Evolutionary conservation across 108 stramenopile genomes (phyloP).

Genomic region (Nitzschia sp.): DNA sequence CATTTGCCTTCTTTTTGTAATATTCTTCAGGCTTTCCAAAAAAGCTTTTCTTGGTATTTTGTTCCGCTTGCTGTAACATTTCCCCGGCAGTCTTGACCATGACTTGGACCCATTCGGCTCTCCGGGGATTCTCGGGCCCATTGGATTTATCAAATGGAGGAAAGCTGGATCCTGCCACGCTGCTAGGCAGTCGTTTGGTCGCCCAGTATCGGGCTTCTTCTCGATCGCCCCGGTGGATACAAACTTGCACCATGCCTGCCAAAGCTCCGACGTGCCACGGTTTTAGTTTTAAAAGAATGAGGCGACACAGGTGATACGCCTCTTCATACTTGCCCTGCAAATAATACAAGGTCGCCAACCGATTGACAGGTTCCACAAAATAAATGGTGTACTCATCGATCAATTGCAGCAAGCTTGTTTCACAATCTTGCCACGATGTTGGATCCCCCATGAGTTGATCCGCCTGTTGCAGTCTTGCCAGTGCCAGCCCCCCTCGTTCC

Average conservation of each 20-base stretch:
- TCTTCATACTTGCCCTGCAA: constrained; percentile 58
- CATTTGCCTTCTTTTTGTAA: constrained; percentile 17
- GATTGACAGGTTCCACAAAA: constrained; percentile 74
- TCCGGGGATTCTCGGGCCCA: constrained; percentile 29
- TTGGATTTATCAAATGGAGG: constrained; percentile 9
- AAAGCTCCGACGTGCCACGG: constrained; percentile 84
- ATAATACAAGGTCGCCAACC: constrained; percentile 69
- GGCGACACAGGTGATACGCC: constrained; percentile 47
- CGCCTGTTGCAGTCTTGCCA: constrained; percentile 15
- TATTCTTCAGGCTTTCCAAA: constrained; percentile 42
- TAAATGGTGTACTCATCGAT: constrained; percentile 57
- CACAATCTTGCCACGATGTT: constrained; percentile 47
- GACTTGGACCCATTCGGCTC: constrained; percentile 44
- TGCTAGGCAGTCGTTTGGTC: constrained; percentile 44
- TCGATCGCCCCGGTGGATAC: constrained; percentile 40
- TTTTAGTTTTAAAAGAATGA: constrained; percentile 53
- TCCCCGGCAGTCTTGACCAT: constrained; percentile 26
- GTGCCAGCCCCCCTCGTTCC: constrained; percentile 43
- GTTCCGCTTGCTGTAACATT: constrained; percentile 27
- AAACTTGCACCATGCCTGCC: constrained; percentile 65
- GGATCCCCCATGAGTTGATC: constrained; percentile 44
- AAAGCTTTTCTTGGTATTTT: constrained; percentile 13
- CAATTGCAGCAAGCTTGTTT: constrained; percentile 34
- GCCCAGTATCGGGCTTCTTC: constrained; percentile 55
- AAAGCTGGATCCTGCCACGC: constrained; percentile 13